phyloP scores from a whole-genome alignment of 2,329 filamentous ascomycete genomes.

The Alternaria infectoria region DNA sequence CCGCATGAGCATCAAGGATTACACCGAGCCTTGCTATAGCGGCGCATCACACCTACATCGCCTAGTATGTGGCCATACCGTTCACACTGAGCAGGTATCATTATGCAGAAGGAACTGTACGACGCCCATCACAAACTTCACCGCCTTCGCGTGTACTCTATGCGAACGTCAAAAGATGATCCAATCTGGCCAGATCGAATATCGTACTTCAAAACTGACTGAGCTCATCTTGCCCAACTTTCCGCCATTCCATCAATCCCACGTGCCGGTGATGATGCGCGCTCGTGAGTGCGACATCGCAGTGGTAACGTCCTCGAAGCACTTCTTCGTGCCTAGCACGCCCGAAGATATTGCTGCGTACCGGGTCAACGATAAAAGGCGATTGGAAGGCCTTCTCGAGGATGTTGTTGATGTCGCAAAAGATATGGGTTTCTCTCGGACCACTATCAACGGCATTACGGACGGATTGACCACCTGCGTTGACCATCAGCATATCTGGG shows the following conservation, averaged over 20 bases:
- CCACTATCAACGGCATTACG: neutral
- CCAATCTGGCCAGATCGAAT: neutral
- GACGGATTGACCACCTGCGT: neutral
- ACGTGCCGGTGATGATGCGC: neutral
- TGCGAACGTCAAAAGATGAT: neutral
- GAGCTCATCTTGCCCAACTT: neutral
- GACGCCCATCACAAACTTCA: neutral
- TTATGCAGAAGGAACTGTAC: neutral
- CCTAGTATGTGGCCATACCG: neutral
- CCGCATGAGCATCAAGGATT: neutral
- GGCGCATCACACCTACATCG: neutral
- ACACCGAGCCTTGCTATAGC: neutral
- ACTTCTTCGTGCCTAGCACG: neutral
- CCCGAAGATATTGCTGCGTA: neutral
- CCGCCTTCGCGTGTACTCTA: neutral
- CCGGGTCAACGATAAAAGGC: neutral
- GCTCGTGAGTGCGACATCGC: neutral
- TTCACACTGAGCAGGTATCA: neutral
- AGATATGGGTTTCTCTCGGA: neutral
- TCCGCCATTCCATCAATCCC: neutral
- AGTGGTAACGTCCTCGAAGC: neutral
- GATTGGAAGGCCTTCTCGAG: neutral
- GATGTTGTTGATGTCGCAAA: neutral
- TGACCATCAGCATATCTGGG: neutral
- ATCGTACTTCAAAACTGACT: neutral